Conservation (phyloP, 1,139 yeast species). For the Lodderomyces margitis region DNA sequence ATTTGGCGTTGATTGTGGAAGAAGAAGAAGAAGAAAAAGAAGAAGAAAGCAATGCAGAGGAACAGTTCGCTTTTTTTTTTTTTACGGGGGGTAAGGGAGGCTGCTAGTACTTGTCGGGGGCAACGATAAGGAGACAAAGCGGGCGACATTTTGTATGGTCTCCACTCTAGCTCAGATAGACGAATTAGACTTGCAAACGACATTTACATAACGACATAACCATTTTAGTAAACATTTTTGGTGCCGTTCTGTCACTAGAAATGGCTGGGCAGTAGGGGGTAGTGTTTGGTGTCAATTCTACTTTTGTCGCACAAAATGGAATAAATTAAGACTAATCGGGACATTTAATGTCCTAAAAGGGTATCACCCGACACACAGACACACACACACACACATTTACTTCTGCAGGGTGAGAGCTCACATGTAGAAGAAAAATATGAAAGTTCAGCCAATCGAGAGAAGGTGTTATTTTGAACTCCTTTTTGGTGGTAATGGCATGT, state of each 20-base stretch:
- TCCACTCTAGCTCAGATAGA: too few relatives aligned
- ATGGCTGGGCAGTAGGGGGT: too few relatives aligned
- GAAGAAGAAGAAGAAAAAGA: constrained; percentile 5
- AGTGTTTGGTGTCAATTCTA: constrained; percentile 2
- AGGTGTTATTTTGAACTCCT: too few relatives aligned
- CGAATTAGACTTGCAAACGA: too few relatives aligned
- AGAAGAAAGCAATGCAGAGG: background rate
- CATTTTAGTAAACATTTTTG: too few relatives aligned
- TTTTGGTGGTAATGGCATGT: too few relatives aligned
- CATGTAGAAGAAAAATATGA: too few relatives aligned
- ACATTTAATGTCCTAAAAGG: background rate
- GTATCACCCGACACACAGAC: background rate
- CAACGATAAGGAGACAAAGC: constrained; percentile 3
- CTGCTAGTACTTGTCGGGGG: constrained; percentile 1
- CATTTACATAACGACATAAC: background rate
- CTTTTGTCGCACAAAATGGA: background rate
- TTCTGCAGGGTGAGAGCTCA: too few relatives aligned
- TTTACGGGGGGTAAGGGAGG: background rate
- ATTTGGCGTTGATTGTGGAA: constrained; percentile 3
- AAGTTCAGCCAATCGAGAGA: too few relatives aligned
- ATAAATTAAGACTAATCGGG: background rate
- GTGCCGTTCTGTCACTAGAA: too few relatives aligned
- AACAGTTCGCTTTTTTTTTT: background rate
- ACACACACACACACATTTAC: too few relatives aligned
- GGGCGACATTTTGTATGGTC: constrained; percentile 3